Percentiles rank a stretch among this genome's conserved stretches.
These are phyloP conservation scores for Sporobolus alterniflorus DNA, from an alignment of 202 grass and related monocot genomes.

Conservation along the genomic window DNA sequence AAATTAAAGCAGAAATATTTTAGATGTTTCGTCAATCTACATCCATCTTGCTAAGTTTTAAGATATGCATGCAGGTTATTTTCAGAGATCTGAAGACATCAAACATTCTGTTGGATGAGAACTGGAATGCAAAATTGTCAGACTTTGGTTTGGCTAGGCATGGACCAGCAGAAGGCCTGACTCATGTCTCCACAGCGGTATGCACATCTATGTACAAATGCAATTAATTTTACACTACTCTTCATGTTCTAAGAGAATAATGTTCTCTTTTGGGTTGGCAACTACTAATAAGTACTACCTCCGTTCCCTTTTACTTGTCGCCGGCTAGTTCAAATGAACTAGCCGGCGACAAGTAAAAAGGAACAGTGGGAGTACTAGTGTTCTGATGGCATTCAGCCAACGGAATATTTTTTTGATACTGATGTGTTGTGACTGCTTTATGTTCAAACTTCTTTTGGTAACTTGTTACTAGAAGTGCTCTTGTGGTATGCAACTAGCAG, in stretches of 20 bases:
- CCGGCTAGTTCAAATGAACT: too few relatives aligned
- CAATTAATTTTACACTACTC: background rate
- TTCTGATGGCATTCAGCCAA: background rate
- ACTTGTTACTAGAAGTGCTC: background rate
- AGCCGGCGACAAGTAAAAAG: too few relatives aligned
- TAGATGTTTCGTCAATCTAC: background rate
- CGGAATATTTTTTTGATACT: background rate
- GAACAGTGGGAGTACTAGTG: too few relatives aligned
- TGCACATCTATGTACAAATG: background rate
- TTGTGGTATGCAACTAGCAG: background rate
- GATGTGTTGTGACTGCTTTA: background rate
- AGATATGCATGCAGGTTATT: constrained; percentile 76
- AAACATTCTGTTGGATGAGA: constrained; percentile 90
- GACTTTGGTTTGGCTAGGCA: constrained; percentile 99
- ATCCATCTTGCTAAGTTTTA: constrained; percentile 19
- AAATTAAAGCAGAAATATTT: background rate
- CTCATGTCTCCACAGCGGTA: constrained; percentile 97
- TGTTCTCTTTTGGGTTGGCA: constrained; percentile 18
- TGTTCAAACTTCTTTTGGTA: constrained; percentile 1
- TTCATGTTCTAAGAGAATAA: background rate
- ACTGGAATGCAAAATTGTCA: constrained; percentile 96
- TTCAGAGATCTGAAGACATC: constrained; percentile 97
- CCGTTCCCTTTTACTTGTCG: too few relatives aligned
- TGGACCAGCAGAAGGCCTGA: constrained; percentile 90
- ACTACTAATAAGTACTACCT: too few relatives aligned